Percentiles rank a stretch among this genome's conserved stretches.
These are phyloP conservation scores for Penicillium sclerotiorum DNA, from an alignment of 2,329 filamentous ascomycete species.

Conservation along the genomic window DNA sequence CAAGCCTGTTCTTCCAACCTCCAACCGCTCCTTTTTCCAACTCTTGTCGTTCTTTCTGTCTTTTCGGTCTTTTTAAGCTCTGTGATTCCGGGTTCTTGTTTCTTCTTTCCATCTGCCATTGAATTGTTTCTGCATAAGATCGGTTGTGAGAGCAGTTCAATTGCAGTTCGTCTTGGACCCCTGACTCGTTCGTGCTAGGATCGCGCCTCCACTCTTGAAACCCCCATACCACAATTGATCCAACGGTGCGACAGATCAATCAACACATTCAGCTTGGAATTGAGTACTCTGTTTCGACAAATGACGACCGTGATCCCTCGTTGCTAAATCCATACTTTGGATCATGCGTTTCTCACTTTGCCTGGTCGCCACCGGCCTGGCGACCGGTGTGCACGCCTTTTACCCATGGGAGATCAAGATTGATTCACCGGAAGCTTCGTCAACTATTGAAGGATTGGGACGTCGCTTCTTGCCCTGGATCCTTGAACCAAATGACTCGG, in stretches of 20 bases:
- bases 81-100: background rate
- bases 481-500: constrained; percentile 16
- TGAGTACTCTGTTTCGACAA: background rate
- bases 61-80: background rate
- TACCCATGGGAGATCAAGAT: constrained; percentile 43
- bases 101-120: background rate
- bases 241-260: background rate
- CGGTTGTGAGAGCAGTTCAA: background rate
- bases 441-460: constrained; percentile 21
- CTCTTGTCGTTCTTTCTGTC: background rate
- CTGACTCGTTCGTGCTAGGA: background rate
- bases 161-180: background rate
- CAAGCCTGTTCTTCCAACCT: constrained; percentile 2
- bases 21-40: constrained; percentile 2
- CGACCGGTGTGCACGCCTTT: constrained; percentile 43
- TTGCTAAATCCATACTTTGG: constrained; percentile 16
- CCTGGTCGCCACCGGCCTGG: constrained; percentile 36
- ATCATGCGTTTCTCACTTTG: constrained; percentile 44
- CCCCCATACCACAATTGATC: background rate
- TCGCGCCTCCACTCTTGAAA: background rate
- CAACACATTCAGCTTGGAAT: background rate
- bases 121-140: background rate
- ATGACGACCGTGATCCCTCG: constrained; percentile 6
- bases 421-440: constrained; percentile 16
- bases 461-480: constrained; percentile 40